Conservation (phyloP, 768 basidiomycete species). For the Pilatotrama ljubarskyi region DNA sequence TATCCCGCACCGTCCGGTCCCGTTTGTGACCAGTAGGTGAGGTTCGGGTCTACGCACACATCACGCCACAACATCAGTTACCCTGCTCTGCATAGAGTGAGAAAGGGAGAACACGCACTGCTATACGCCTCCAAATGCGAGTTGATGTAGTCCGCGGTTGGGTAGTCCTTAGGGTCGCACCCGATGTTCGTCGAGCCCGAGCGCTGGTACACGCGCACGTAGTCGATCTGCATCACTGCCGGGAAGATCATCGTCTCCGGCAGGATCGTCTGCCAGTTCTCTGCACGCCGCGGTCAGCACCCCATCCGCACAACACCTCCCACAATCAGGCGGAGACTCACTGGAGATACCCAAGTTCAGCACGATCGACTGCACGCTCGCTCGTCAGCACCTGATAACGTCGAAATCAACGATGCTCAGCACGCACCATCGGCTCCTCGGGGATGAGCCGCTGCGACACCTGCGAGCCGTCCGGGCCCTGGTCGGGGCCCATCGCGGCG, state of each 20-base stretch:
- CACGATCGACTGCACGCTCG: slow-evolving; percentile 43
- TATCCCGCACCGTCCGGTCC: slow-evolving; percentile 31
- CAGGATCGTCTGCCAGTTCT: slow-evolving; percentile 68
- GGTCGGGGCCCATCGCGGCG: slow-evolving; percentile 51
- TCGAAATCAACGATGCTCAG: not conserved
- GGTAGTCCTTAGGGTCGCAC: slow-evolving; percentile 63
- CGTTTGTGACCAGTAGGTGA: slow-evolving; percentile 31
- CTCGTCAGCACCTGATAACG: not conserved
- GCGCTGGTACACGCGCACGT: slow-evolving; percentile 80
- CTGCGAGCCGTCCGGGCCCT: slow-evolving; percentile 40
- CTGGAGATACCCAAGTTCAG: slow-evolving; percentile 66
- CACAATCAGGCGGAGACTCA: slow-evolving; percentile 23
- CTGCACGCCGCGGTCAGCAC: slow-evolving; percentile 28
- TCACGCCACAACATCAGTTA: not conserved
- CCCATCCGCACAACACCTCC: not conserved
- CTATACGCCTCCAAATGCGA: slow-evolving; percentile 56
- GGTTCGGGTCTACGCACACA: slow-evolving; percentile 30
- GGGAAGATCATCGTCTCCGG: slow-evolving; percentile 64
- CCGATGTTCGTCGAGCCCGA: slow-evolving; percentile 58
- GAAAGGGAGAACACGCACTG: slow-evolving; percentile 42
- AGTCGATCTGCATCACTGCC: slow-evolving; percentile 70
- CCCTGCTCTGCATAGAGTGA: not conserved
- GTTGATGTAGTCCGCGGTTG: slow-evolving; percentile 65
- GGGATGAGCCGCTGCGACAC: slow-evolving; percentile 62
- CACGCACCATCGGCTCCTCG: slow-evolving; percentile 51